Evolutionary conservation across 208 protist genomes (phyloP).

Genomic region (Leishmania lainsoni): DNA sequence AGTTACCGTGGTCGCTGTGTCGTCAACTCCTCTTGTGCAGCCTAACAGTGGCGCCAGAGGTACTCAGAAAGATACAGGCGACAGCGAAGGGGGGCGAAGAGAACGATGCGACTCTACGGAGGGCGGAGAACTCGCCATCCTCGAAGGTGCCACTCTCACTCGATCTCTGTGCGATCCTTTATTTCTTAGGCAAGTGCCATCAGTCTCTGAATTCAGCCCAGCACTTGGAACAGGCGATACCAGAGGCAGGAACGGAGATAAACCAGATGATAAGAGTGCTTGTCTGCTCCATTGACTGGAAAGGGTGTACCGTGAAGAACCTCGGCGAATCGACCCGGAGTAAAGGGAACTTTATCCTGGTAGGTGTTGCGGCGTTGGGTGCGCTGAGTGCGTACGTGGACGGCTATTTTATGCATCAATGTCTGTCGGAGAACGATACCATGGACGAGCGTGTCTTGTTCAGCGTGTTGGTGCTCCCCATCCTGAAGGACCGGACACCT

Average conservation of each 20-base stretch:
- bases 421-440: not conserved
- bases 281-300: conserved; percentile 24
- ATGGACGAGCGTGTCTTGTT: conserved; percentile 21
- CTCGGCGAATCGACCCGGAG: not conserved
- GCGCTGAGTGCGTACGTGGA: conserved; percentile 6
- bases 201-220: not conserved
- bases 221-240: not conserved
- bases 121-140: not conserved
- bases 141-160: conserved; percentile 10
- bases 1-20: conserved; percentile 3
- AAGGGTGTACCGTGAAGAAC: not conserved
- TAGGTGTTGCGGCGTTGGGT: not conserved
- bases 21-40: conserved; percentile 5
- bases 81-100: not conserved
- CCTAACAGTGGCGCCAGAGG: not conserved
- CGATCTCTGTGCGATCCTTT: conserved; percentile 12
- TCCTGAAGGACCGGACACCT: not conserved
- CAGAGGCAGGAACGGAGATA: not conserved
- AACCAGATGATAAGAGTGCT: not conserved
- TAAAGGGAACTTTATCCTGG: not conserved
- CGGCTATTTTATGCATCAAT: not conserved
- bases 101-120: not conserved
- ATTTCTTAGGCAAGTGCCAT: conserved; percentile 1
- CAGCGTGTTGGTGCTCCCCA: conserved; percentile 17
- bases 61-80: conserved; percentile 10